phyloP scores from a whole-genome alignment of 768 basidiomycete species.

The Pleurotus platypus region DNA sequence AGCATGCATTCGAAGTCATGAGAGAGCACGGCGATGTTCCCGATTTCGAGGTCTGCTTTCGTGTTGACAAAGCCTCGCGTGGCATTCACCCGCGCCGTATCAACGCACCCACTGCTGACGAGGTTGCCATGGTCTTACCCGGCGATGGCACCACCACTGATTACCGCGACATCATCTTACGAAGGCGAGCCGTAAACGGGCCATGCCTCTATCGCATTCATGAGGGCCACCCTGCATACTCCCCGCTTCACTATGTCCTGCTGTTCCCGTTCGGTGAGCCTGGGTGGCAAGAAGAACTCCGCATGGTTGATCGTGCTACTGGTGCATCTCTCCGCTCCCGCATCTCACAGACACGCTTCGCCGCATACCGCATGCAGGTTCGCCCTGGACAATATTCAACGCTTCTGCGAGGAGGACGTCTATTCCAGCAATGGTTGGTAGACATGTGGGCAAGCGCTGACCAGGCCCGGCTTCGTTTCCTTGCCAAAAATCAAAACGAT shows the following conservation, averaged over 20 bases:
- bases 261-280: too few relatives aligned
- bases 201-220: neutral
- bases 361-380: conserved; percentile 29
- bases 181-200: too few relatives aligned
- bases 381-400: conserved; percentile 17
- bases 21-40: conserved; percentile 13
- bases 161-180: too few relatives aligned
- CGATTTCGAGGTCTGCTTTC: neutral
- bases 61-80: too few relatives aligned
- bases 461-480: conserved; percentile 28
- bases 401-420: conserved; percentile 29
- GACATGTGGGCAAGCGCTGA: conserved; percentile 37
- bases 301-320: too few relatives aligned
- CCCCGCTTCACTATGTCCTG: too few relatives aligned
- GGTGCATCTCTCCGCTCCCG: neutral
- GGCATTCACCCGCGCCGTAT: too few relatives aligned
- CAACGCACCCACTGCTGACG: too few relatives aligned
- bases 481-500: conserved; percentile 24
- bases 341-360: conserved; percentile 18
- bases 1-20: conserved; percentile 29
- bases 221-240: too few relatives aligned
- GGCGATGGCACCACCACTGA: too few relatives aligned
- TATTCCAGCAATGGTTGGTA: conserved; percentile 36
- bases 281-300: conserved; percentile 27
- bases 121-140: too few relatives aligned